Conservation (phyloP, 75 land plant genomes). For the Cunninghamia lanceolata region DNA sequence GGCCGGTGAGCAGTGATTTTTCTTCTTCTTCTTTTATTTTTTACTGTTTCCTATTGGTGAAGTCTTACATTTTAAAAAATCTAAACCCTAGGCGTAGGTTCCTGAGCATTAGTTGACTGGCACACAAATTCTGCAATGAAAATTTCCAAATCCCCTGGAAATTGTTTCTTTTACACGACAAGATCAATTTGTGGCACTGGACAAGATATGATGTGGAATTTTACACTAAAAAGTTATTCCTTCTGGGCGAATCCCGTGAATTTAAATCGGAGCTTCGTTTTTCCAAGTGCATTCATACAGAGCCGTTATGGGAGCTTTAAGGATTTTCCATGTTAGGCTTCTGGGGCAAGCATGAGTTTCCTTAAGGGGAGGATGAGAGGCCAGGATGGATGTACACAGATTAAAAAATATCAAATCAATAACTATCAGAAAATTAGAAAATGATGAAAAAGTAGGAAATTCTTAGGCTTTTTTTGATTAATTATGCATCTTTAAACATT, state of each 20-base stretch:
- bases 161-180: neutral
- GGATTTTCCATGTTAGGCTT: no score
- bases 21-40: neutral
- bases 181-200: neutral
- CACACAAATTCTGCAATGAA: neutral
- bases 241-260: neutral
- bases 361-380: no score
- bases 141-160: neutral
- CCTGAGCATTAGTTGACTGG: neutral
- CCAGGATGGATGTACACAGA: neutral
- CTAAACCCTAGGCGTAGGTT: neutral
- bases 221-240: neutral
- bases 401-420: no score
- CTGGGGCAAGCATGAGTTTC: no score
- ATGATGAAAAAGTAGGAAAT: neutral
- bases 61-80: neutral
- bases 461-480: neutral
- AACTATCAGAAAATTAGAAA: neutral
- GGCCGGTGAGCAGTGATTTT: constrained; percentile 41
- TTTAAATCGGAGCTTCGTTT: neutral
- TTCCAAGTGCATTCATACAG: neutral
- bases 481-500: no score
- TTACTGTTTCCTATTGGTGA: neutral
- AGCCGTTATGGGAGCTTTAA: neutral
- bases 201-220: neutral